Evolutionary conservation across 2,329 filamentous ascomycete species (phyloP).

Genomic region (Stemphylium lycopersici): DNA sequence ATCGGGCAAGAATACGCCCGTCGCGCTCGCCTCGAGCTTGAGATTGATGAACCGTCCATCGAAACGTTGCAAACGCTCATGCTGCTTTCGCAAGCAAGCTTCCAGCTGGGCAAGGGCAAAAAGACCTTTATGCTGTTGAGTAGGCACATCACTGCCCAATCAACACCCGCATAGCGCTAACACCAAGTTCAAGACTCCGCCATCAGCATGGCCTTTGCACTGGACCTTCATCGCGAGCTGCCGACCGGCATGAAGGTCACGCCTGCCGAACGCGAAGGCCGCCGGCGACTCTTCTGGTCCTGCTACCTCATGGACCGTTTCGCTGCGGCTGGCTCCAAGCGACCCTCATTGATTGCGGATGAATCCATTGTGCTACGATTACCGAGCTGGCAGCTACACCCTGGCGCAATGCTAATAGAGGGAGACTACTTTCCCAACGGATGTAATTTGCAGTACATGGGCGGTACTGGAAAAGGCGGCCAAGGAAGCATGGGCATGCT

Average conservation of each 20-base stretch:
- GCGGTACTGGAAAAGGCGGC: conserved; percentile 70
- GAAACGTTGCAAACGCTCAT: conserved; percentile 78
- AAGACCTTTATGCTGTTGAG: conserved; percentile 86
- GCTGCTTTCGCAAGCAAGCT: conserved; percentile 76
- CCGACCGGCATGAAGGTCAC: conserved; percentile 67
- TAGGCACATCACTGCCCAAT: conserved; percentile 48
- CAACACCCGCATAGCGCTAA: conserved; percentile 20
- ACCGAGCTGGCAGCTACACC: conserved; percentile 73
- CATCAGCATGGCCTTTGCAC: conserved; percentile 80
- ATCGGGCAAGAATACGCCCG: conserved; percentile 75
- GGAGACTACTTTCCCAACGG: conserved; percentile 82
- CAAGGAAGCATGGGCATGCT: conserved; percentile 81
- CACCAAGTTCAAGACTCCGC: conserved; percentile 64
- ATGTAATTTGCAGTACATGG: conserved; percentile 76
- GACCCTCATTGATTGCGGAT: conserved; percentile 80
- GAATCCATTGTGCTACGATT: conserved; percentile 76
- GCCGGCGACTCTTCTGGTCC: conserved; percentile 84
- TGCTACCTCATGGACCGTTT: conserved; percentile 90
- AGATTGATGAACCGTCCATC: conserved; percentile 80
- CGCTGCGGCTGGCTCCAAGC: conserved; percentile 77
- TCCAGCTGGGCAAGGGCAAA: conserved; percentile 78
- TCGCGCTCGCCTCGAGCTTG: conserved; percentile 72
- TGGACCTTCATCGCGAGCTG: conserved; percentile 80
- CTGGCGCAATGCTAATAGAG: conserved; percentile 67
- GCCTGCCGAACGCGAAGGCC: conserved; percentile 74